Evolutionary conservation across 2,329 filamentous ascomycete genomes (phyloP), one percentile per base, ranked within the genome.

Genomic region (Alternaria sp.): DNA sequence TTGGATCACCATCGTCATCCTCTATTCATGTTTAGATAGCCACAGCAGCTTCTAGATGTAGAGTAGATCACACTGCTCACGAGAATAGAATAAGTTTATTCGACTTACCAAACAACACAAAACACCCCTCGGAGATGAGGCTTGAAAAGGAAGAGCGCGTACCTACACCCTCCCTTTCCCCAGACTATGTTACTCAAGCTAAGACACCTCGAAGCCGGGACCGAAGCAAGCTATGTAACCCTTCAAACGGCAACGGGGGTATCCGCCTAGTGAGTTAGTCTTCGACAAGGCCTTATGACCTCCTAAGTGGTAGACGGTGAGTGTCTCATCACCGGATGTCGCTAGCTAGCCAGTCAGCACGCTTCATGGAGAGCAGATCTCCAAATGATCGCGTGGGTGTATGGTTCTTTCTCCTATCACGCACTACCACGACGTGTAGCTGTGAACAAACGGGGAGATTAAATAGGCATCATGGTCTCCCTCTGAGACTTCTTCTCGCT

Each of bases 211-310:
- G 47, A 51, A 28, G 47, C 59, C n/a, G 55, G 54, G 57, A 12
- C 19, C 49, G 19, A 46, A 59, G 43, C 45, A 47, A 46, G 54
- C 55, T 47, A 60, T 64, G 65, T 45, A 66, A 62, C 62, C 54
- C 59, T 54, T 36, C 52, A 45, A 32, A 59, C 30, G 49, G 49
- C 45, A 56, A 36, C 59, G 46, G 61, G 61, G 54, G 45, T 65
- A 59, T 50, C 40, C 61, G 45, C 59, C 54, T 55, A 55, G 52
- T 40, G 45, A 28, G 52, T 56, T 44, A 44, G 54, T 52, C 57
- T 43, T 46, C 43, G 54, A 58, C 54, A 61, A 62, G 67, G 62
- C 40, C 70, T 59, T 69, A 69, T 74, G 71, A 74, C 67, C 65
- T 59, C 59, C 54, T 59, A 57, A 54, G 59, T 64, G 59, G 52